A percentile compares a stretch with the other conserved stretches of the same genome.
phyloP scores from a whole-genome alignment of 306 rosid species.

The Rosa multiflora region DNA sequence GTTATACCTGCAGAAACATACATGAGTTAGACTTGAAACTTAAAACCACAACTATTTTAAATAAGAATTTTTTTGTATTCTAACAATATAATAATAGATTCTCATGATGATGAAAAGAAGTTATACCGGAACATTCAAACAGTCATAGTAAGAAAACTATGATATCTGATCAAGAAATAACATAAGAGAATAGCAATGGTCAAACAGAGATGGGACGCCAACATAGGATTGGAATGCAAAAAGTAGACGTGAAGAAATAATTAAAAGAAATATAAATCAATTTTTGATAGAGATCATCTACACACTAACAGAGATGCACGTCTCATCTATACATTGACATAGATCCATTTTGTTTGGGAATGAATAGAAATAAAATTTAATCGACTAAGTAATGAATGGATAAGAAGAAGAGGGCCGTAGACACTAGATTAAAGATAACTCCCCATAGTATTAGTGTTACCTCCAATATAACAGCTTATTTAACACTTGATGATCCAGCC shows the following conservation, averaged over 20 bases:
- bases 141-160: background rate
- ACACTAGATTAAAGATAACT: background rate
- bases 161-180: background rate
- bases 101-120: background rate
- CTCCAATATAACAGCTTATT: conserved; percentile 91
- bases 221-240: background rate
- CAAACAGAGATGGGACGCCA: background rate
- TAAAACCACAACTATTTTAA: too few relatives aligned
- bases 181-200: background rate
- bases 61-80: background rate
- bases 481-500: conserved; percentile 90
- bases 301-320: background rate
- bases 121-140: background rate
- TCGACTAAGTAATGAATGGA: background rate
- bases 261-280: background rate
- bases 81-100: background rate
- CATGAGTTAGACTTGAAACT: too few relatives aligned
- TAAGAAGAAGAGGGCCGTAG: background rate
- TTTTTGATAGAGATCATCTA: background rate
- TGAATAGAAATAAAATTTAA: background rate
- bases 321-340: background rate
- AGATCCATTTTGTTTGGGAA: background rate
- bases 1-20: too few relatives aligned
- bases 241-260: background rate
- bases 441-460: conserved; percentile 40